phyloP scores from a whole-genome alignment of 768 basidiomycete species.

The Leccinellum luteum region DNA sequence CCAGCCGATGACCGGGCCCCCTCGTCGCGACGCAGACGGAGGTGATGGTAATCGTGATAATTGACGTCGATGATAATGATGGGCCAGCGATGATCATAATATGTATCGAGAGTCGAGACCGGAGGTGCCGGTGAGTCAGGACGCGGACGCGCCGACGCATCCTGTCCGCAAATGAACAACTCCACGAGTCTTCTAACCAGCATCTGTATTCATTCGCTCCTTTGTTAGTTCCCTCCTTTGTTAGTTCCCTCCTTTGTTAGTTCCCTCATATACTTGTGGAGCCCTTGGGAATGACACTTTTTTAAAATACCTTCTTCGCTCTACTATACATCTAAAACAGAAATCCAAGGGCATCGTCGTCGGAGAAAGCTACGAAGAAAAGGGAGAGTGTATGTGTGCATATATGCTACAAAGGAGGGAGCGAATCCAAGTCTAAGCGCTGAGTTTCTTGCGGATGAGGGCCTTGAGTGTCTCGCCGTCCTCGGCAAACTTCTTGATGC shows the following conservation, averaged over 20 bases:
- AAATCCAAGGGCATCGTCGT: neutral
- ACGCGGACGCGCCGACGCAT: too few species aligned
- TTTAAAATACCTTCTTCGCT: neutral
- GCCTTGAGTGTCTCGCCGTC: conserved; percentile 89
- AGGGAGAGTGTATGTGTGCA: neutral
- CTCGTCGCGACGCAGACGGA: neutral
- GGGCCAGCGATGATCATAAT: neutral
- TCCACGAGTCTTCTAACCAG: too few species aligned
- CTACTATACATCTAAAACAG: neutral
- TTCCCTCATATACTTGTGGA: neutral
- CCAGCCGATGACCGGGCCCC: neutral
- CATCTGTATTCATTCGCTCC: neutral
- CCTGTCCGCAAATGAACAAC: too few species aligned
- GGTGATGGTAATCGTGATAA: neutral
- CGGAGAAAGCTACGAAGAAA: neutral
- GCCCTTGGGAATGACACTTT: neutral
- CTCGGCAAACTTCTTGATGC: conserved; percentile 97
- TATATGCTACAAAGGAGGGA: neutral
- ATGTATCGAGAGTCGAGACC: neutral
- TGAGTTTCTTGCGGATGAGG: conserved; percentile 67
- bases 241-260: neutral
- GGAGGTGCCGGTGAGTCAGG: too few species aligned
- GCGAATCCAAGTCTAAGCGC: conserved; percentile 9
- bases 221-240: neutral
- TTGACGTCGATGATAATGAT: neutral